Percentiles rank a stretch among this genome's conserved stretches.
These are phyloP conservation scores for Hypoxylon sp. DNA, from an alignment of 2,329 filamentous ascomycete genomes.

Conservation along the genomic window DNA sequence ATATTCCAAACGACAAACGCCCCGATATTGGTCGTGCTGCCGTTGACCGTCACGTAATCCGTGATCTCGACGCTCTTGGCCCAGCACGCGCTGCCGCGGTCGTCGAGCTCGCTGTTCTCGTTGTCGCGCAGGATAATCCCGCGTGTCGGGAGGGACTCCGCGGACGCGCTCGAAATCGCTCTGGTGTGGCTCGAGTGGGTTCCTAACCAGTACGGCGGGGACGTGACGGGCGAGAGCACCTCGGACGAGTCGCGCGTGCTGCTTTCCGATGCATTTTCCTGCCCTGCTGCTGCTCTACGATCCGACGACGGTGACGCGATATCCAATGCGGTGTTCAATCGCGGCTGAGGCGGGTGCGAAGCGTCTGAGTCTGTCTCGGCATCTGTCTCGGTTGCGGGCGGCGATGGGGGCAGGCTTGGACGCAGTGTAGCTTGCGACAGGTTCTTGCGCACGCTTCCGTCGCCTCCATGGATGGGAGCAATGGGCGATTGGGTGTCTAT, in stretches of 20 bases:
- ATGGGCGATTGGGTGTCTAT: conserved; percentile 28
- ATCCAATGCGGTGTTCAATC: neutral
- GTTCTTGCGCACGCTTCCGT: conserved; percentile 43
- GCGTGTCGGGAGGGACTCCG: conserved; percentile 64
- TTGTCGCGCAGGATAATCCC: conserved; percentile 76
- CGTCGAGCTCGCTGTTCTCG: conserved; percentile 66
- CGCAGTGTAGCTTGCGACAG: conserved; percentile 43
- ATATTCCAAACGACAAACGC: conserved; percentile 97
- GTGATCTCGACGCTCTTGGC: conserved; percentile 73
- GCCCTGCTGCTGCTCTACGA: conserved; percentile 12
- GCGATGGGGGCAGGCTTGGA: conserved; percentile 49
- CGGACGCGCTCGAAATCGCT: conserved; percentile 63
- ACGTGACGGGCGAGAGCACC: conserved; percentile 51
- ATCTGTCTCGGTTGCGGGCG: conserved; percentile 52
- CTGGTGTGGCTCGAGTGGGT: conserved; percentile 55
- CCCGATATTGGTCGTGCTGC: conserved; percentile 74
- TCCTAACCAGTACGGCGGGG: conserved; percentile 60
- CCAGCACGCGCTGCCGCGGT: conserved; percentile 68
- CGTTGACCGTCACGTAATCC: conserved; percentile 71
- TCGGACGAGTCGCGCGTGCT: conserved; percentile 35
- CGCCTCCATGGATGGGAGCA: neutral
- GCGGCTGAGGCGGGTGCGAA: conserved; percentile 28
- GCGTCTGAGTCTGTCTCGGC: conserved; percentile 48
- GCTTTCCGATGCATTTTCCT: neutral
- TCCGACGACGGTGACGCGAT: conserved; percentile 8